A percentile compares a stretch with the other conserved stretches of the same genome.
These are phyloP conservation scores for Nephelium lappaceum DNA, from an alignment of 345 rosid genomes.

Conservation along the genomic window DNA sequence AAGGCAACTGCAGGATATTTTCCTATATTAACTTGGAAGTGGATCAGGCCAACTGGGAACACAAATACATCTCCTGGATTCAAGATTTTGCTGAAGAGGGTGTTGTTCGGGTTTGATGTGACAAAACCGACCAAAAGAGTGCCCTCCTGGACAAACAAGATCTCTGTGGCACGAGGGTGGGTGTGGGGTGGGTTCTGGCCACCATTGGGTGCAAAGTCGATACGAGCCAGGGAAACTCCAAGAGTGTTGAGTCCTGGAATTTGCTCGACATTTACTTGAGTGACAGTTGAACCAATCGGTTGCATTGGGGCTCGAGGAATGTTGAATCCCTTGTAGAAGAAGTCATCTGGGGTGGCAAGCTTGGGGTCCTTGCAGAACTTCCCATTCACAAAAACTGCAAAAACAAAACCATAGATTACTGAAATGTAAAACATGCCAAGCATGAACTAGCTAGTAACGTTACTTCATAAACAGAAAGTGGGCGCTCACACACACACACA, in stretches of 20 bases:
- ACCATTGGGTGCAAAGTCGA: slow-evolving; percentile 28
- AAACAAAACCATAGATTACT: neutral
- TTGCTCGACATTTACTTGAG: neutral
- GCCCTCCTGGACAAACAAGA: slow-evolving; percentile 27
- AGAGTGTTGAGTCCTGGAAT: slow-evolving; percentile 37
- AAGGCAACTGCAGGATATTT: slow-evolving; percentile 24
- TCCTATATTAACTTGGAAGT: slow-evolving; percentile 38
- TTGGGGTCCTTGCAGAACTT: slow-evolving; percentile 42
- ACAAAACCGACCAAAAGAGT: slow-evolving; percentile 32
- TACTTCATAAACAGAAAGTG: too few relatives aligned
- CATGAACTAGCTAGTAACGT: neutral
- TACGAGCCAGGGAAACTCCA: slow-evolving; percentile 29
- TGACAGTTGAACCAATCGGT: slow-evolving; percentile 28
- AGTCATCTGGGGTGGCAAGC: slow-evolving; percentile 28
- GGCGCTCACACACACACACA: too few relatives aligned
- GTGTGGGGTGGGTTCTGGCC: slow-evolving; percentile 37
- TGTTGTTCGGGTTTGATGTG: slow-evolving; percentile 29
- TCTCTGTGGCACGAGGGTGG: slow-evolving; percentile 29
- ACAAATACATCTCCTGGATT: slow-evolving; percentile 33
- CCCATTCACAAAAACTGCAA: slow-evolving; percentile 43
- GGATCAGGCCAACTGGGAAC: slow-evolving; percentile 32
- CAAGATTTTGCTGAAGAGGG: slow-evolving; percentile 24
- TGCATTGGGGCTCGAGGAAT: slow-evolving; percentile 20
- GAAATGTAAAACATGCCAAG: neutral
- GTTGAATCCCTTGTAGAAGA: slow-evolving; percentile 26